These are phyloP conservation scores for Sphaerobolus stellatus DNA, from an alignment of 1,284 basidiomycete species.

Conservation along the genomic window DNA sequence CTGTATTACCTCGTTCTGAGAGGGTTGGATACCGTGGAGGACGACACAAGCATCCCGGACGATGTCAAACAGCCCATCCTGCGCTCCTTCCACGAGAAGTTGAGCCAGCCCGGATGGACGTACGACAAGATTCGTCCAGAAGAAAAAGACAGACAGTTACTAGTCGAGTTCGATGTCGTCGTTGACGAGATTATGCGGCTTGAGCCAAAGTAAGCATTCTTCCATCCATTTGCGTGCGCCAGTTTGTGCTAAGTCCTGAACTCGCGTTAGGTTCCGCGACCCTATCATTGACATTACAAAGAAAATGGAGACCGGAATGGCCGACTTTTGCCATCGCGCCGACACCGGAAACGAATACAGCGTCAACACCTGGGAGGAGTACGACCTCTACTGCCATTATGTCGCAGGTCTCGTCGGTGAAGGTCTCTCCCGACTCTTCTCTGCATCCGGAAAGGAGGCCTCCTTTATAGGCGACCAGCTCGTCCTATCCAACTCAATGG, in stretches of 20 bases:
- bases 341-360: constrained; percentile 66
- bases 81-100: constrained; percentile 80
- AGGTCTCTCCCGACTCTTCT: constrained; percentile 89
- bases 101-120: constrained; percentile 84
- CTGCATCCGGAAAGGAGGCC: constrained; percentile 84
- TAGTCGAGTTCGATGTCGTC: constrained; percentile 85
- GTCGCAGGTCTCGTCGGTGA: constrained; percentile 98
- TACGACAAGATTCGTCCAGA: constrained; percentile 82
- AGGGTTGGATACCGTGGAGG: constrained; percentile 94
- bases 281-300: constrained; percentile 82
- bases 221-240: constrained; percentile 5
- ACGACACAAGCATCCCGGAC: constrained; percentile 96
- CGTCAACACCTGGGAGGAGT: constrained; percentile 76
- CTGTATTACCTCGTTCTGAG: constrained; percentile 95
- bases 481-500: constrained; percentile 92
- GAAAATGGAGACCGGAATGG: constrained; percentile 96
- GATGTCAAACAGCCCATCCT: constrained; percentile 85
- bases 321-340: constrained; percentile 87
- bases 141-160: constrained; percentile 88
- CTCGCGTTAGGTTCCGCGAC: constrained; percentile 61
- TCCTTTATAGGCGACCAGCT: constrained; percentile 79
- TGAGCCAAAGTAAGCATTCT: constrained; percentile 54
- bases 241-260: constrained; percentile 6
- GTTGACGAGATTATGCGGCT: constrained; percentile 81
- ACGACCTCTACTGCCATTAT: constrained; percentile 98